Evolutionary conservation across 345 rosid species (phyloP), one percentile per base, ranked within the genome.

Genomic region (Dipteronia sinensis): DNA sequence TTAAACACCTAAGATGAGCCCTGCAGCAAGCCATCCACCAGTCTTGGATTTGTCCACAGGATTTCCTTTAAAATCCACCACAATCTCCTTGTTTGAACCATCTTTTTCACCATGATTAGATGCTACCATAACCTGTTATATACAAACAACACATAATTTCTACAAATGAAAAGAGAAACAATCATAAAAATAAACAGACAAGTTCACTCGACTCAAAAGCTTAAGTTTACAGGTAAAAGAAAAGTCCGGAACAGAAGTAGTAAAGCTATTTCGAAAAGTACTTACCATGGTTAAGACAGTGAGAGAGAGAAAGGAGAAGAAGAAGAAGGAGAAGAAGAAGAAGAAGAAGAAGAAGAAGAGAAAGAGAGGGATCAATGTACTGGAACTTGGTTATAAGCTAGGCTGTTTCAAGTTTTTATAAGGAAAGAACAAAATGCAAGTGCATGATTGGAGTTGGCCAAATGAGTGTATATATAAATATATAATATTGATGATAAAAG

Each of bases 11-110:
- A 95, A 78, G 77, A 93, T 95, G 66, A 95, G 87, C 65, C 95
- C 98, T n/a, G 98, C 95, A 27, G 89, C 94, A 16, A 93, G 83
- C 98, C 98, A 92, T 77, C 98, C 97, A 19, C 98, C 98, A 47
- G 92, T 90, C 83, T 84, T 89, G 19, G 92, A 84, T 79, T 89
- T 91, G 83, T 92, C 98, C 10, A 62, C 94, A 0, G 88, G 94
- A 13, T 89, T 86, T 75, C 98, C 98, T 78, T 77, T 70, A 73
- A 81, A 91, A 78, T 95, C 90, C 4, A 90, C 86, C 1, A 80
- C 81, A 23, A 76, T 58, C 65, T 83, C 92, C 25, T 79, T 70
- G 20, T 76, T 46, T 1, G 76, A 83, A 29, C 82, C 87, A 44
- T 86, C 89, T 46, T 83, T 75, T 49, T 85, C 84, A 38, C 89